Conservation (phyloP, 176 grass and related monocot species). For the Oropetium thomaeum region DNA sequence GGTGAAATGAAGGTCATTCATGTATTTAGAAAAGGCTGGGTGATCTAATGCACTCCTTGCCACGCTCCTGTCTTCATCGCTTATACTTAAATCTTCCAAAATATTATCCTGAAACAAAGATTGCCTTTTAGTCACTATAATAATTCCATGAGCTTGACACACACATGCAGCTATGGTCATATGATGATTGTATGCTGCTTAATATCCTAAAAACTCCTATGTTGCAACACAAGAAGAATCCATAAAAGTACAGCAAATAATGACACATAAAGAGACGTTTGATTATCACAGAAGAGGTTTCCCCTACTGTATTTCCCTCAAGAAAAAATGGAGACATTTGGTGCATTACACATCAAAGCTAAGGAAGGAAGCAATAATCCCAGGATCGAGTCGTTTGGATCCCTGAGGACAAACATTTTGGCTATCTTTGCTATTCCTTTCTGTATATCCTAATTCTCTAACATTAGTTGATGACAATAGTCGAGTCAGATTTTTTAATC, state of each 20-base stretch:
- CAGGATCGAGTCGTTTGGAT: not conserved
- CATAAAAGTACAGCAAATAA: constrained; percentile 8
- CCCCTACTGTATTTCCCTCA: too few relatives aligned
- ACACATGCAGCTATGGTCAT: not conserved
- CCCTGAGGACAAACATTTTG: not conserved
- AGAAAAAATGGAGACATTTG: too few relatives aligned
- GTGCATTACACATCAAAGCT: not conserved
- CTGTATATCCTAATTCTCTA: not conserved
- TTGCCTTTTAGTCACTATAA: not conserved
- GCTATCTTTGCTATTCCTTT: not conserved
- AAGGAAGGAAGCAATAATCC: not conserved
- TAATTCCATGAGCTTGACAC: constrained; percentile 7
- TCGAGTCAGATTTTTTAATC: not conserved
- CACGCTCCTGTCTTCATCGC: constrained; percentile 56
- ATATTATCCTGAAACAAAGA: constrained; percentile 50
- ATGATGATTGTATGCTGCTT: not conserved
- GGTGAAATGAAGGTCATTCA: not conserved
- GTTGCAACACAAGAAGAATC: not conserved
- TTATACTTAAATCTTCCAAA: constrained; percentile 49
- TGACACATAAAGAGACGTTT: not conserved
- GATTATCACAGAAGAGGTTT: too few relatives aligned
- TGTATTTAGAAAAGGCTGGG: constrained; percentile 38
- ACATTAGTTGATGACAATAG: not conserved
- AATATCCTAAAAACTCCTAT: too few relatives aligned
- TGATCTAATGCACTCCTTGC: constrained; percentile 34